phyloP scores from a whole-genome alignment of 2,329 filamentous ascomycete genomes.

The Microcyclospora pomicola region DNA sequence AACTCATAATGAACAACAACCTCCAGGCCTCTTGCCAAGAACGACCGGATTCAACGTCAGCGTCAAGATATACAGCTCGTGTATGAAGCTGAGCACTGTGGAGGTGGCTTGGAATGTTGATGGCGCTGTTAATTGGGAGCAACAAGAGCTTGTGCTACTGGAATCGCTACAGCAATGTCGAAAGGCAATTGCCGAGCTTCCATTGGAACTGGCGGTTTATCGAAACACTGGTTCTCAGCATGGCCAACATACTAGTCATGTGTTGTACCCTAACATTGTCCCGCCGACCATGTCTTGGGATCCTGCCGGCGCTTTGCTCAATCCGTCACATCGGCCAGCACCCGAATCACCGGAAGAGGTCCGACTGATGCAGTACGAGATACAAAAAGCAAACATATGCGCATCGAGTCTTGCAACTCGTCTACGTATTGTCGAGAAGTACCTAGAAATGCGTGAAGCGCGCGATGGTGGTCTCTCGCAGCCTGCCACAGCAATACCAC shows the following conservation, averaged over 20 bases:
- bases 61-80: constrained; percentile 64
- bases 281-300: constrained; percentile 11
- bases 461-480: constrained; percentile 29
- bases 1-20: constrained; percentile 56
- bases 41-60: constrained; percentile 71
- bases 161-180: constrained; percentile 60
- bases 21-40: constrained; percentile 51
- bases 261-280: constrained; percentile 9
- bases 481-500: constrained; percentile 24
- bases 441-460: constrained; percentile 61
- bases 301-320: constrained; percentile 16
- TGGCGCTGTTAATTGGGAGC: constrained; percentile 58
- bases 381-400: constrained; percentile 85
- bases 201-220: constrained; percentile 51
- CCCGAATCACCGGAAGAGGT: constrained; percentile 26
- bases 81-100: constrained; percentile 63
- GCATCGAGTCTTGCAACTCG: constrained; percentile 67
- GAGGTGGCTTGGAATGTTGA: constrained; percentile 72
- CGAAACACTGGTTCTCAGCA: constrained; percentile 26
- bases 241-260: constrained; percentile 13
- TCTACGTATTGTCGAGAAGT: constrained; percentile 76
- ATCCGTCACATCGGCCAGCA: constrained; percentile 19
- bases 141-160: constrained; percentile 60
- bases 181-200: constrained; percentile 51
- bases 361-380: constrained; percentile 58